These are phyloP conservation scores for Malania oleifera DNA, from an alignment of 164 flowering plant genomes.

Conservation along the genomic window DNA sequence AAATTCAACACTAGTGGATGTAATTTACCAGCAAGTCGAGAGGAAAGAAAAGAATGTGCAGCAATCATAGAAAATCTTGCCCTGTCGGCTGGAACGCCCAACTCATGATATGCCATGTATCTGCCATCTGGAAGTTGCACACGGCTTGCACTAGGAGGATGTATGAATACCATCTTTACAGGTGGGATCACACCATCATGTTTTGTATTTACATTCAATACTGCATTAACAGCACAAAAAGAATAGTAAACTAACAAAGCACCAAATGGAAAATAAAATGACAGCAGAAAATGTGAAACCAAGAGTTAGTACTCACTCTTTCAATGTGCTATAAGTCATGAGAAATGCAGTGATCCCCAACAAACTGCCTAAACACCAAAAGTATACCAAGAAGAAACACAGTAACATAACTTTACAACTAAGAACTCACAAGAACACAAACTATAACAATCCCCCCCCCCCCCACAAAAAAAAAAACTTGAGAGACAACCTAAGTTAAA, in stretches of 20 bases:
- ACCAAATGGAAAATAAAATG: neutral
- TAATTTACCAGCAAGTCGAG: neutral
- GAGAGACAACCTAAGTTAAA: no score
- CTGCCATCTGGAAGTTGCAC: constrained; percentile 2
- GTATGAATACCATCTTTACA: neutral
- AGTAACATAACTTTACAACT: no score
- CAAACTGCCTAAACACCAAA: no score
- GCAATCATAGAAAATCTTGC: constrained; percentile 1
- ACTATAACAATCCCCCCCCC: no score
- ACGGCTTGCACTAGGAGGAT: constrained; percentile 6
- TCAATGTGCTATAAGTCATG: no score
- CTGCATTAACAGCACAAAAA: neutral
- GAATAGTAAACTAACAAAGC: neutral
- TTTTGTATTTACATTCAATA: neutral
- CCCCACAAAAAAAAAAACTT: no score
- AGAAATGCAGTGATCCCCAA: no score
- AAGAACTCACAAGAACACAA: no score
- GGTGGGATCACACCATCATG: neutral
- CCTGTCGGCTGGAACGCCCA: neutral
- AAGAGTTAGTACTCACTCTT: no score
- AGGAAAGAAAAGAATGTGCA: constrained; percentile 4
- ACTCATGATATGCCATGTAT: constrained; percentile 5
- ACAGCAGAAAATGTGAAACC: neutral
- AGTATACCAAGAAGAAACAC: no score
- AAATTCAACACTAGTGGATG: neutral